Percentiles rank a stretch among this genome's conserved stretches.
Evolutionary conservation across 2,329 filamentous ascomycete genomes (phyloP).

Genomic region (Botryotinia narcissicola): DNA sequence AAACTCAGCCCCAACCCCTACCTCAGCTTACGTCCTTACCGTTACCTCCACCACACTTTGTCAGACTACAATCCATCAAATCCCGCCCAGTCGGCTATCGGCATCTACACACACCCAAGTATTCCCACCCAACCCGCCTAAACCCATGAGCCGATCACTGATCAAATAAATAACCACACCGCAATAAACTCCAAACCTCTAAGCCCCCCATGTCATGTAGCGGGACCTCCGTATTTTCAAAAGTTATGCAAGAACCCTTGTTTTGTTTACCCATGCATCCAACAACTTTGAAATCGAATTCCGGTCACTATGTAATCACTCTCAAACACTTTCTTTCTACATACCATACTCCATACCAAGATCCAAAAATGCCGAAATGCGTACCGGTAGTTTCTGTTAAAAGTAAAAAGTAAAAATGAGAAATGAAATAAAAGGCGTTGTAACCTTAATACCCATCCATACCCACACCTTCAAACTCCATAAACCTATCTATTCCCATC

Average conservation of each 20-base stretch:
- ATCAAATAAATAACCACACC: not conserved
- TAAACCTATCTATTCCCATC: not conserved
- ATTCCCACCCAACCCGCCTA: not conserved
- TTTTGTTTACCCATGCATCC: not conserved
- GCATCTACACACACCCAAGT: not conserved
- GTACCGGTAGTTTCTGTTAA: not conserved
- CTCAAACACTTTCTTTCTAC: not conserved
- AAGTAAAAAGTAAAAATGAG: not conserved
- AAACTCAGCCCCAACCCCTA: not conserved
- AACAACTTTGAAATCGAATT: not conserved
- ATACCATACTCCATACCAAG: not conserved
- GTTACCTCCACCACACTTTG: too few relatives aligned
- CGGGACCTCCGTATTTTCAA: not conserved
- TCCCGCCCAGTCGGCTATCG: not conserved
- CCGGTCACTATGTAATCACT: too few relatives aligned
- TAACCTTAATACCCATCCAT: not conserved
- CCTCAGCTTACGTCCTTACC: not conserved
- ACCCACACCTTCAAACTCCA: not conserved
- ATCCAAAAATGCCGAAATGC: not conserved
- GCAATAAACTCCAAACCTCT: not conserved
- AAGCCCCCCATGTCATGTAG: not conserved
- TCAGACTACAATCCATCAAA: not conserved
- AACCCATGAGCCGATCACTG: not conserved
- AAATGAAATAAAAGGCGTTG: not conserved
- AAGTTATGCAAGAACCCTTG: not conserved